phyloP scores from a whole-genome alignment of 2,329 filamentous ascomycete species.

The Colletotrichum orchidophilum region DNA sequence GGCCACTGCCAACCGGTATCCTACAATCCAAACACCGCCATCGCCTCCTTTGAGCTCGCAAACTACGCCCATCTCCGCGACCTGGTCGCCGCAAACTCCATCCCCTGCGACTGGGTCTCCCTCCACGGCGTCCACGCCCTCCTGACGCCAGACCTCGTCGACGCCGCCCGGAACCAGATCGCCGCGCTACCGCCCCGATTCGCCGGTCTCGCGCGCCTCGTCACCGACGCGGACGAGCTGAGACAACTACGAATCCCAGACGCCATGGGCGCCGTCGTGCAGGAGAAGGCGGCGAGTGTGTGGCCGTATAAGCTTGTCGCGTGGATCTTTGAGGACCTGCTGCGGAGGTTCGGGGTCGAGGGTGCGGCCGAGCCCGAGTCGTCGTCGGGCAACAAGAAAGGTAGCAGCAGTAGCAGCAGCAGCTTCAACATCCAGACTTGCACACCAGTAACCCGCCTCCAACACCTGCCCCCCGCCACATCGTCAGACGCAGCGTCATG shows the following conservation, averaged over 20 bases:
- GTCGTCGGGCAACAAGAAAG: constrained; percentile 18
- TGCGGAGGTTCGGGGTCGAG: constrained; percentile 44
- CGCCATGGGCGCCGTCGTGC: constrained; percentile 72
- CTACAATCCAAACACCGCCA: constrained; percentile 66
- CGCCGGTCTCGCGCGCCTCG: constrained; percentile 54
- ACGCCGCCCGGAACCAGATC: constrained; percentile 60
- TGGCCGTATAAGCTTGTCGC: constrained; percentile 89
- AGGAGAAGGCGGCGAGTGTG: constrained; percentile 71
- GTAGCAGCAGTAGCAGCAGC: background rate
- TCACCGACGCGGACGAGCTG: constrained; percentile 52
- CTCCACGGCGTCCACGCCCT: constrained; percentile 72
- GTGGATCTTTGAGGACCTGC: constrained; percentile 72
- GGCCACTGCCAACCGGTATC: constrained; percentile 80
- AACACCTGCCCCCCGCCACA: constrained; percentile 38
- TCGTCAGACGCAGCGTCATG: constrained; percentile 50
- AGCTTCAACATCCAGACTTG: constrained; percentile 78
- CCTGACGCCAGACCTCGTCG: constrained; percentile 64
- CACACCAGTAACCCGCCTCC: constrained; percentile 68
- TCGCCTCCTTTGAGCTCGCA: constrained; percentile 76
- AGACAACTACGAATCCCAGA: constrained; percentile 62
- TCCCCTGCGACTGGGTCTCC: constrained; percentile 76
- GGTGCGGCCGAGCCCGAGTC: constrained; percentile 34
- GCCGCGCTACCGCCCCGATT: constrained; percentile 67
- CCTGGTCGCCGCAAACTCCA: constrained; percentile 63
- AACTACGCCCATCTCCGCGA: constrained; percentile 70